Evolutionary conservation across 2,329 filamentous ascomycete genomes (phyloP), one percentile per base, ranked within the genome.

Genomic region (Pseudocercospora fuligena): DNA sequence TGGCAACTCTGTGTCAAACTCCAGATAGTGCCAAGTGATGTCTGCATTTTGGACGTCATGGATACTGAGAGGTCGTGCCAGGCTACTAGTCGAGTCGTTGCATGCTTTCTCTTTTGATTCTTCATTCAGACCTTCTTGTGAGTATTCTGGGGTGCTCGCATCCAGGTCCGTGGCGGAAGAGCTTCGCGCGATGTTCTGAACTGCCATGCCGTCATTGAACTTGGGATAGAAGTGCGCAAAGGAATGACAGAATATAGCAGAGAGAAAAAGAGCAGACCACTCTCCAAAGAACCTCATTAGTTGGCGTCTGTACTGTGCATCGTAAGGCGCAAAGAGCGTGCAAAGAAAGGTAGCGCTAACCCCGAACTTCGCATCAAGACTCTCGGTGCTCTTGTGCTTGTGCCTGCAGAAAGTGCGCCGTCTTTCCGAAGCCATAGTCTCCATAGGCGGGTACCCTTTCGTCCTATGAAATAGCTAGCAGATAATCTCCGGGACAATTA

Each of bases 1-100:
- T 1, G 88, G 87, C 1, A 90, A 75, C 14, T 82, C 77, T 1
- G 88, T 90, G 59, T 89, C 84, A 74, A 90, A 88, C 1, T 85
- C 87, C 60, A 91, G 79, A 73, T 90, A 90, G 19, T 84, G 82
- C 76, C 86, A 86, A 16, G 84, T 79, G 63, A 90, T 81, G 12
- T 74, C 71, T 25, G 75, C 72, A 14, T 75, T 54, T n/a, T 56
- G 33, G n/a, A 54, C 14, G 5, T 57, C n/a, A 57, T 62, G 25
- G 65, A 61, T 16, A 62, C 23, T 33, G 25, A 51, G 8, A 33
- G 47, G 14, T 29, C 63, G 49, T 51, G 54, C 61, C 19, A 67
- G 19, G 49, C 69, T 69, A 60, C 69, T 74, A 8, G 65, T 40
- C 5, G 70, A 69, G 29, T 68, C 67, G 21, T 68, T 68, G 21